phyloP scores from a whole-genome alignment of 208 protist species.

The Crithidia acanthocephali region DNA sequence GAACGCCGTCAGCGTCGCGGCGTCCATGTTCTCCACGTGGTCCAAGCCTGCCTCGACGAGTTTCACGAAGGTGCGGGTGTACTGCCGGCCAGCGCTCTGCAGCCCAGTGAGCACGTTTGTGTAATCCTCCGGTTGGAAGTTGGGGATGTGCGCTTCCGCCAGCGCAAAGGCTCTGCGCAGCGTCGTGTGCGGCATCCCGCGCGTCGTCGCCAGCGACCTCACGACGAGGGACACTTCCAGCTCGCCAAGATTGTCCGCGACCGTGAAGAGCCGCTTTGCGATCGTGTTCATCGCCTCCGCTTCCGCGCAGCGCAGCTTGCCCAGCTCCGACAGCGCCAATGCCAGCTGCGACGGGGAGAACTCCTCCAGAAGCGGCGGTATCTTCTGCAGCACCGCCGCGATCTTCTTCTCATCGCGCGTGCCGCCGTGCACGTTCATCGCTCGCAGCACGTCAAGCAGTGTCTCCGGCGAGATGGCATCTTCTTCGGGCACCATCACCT shows the following conservation, averaged over 20 bases:
- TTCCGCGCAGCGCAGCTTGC: slow-evolving; percentile 61
- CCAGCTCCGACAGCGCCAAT: slow-evolving; percentile 62
- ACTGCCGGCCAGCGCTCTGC: slow-evolving; percentile 51
- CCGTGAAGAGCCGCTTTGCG: slow-evolving; percentile 56
- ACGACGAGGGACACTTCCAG: slow-evolving; percentile 64
- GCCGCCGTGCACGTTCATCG: slow-evolving; percentile 72
- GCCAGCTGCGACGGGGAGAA: slow-evolving; percentile 73
- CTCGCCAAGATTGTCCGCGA: slow-evolving; percentile 55
- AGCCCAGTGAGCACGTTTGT: slow-evolving; percentile 50
- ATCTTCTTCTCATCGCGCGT: slow-evolving; percentile 83
- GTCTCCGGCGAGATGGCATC: slow-evolving; percentile 81
- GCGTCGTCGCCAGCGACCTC: slow-evolving; percentile 45
- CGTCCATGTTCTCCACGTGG: slow-evolving; percentile 83
- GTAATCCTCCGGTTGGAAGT: slow-evolving; percentile 88
- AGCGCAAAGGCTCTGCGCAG: slow-evolving; percentile 50
- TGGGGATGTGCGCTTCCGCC: slow-evolving; percentile 46
- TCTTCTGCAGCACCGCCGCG: slow-evolving; percentile 48
- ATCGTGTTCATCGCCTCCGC: slow-evolving; percentile 65
- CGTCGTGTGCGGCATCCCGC: slow-evolving; percentile 63
- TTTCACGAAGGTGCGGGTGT: slow-evolving; percentile 54
- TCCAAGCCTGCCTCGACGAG: slow-evolving; percentile 75
- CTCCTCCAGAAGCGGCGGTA: slow-evolving; percentile 74
- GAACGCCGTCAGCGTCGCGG: slow-evolving; percentile 68
- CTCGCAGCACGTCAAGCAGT: slow-evolving; percentile 67
- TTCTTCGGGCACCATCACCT: slow-evolving; percentile 71